phyloP scores from a whole-genome alignment of 306 rosid genomes.

The Cicer arietinum region DNA sequence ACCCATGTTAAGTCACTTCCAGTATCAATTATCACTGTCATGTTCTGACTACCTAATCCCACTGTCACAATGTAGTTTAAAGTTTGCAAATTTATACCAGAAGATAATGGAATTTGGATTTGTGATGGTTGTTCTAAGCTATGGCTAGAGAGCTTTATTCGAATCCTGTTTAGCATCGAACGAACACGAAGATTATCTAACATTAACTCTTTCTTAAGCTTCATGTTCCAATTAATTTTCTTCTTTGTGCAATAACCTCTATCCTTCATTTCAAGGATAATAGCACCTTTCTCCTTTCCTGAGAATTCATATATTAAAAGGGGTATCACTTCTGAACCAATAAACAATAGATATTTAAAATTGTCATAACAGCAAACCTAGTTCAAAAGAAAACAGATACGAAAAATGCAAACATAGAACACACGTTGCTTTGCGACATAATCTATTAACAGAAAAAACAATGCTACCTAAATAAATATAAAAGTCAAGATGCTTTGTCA shows the following conservation, averaged over 20 bases:
- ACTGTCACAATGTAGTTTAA: slow-evolving; percentile 80
- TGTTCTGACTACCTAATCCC: slow-evolving; percentile 60
- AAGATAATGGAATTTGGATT: slow-evolving; percentile 70
- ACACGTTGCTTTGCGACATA: background rate
- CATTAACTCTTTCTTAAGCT: slow-evolving; percentile 52
- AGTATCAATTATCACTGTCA: slow-evolving; percentile 82
- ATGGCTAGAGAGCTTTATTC: slow-evolving; percentile 35
- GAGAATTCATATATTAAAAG: slow-evolving; percentile 40
- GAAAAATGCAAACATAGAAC: too few species aligned
- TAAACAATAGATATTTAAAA: background rate
- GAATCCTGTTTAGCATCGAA: slow-evolving; percentile 55
- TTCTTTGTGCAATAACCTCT: slow-evolving; percentile 63
- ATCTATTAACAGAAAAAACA: slow-evolving; percentile 12
- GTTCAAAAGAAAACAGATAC: too few species aligned
- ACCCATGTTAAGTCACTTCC: slow-evolving; percentile 94
- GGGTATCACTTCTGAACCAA: slow-evolving; percentile 26
- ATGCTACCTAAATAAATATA: slow-evolving; percentile 19
- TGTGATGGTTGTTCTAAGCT: slow-evolving; percentile 46
- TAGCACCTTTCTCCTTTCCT: slow-evolving; percentile 66
- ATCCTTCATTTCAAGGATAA: slow-evolving; percentile 77
- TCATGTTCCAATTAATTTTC: slow-evolving; percentile 48
- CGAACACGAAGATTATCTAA: slow-evolving; percentile 60
- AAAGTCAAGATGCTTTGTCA: slow-evolving; percentile 25
- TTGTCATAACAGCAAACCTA: background rate
- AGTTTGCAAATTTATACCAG: slow-evolving; percentile 66